Percentiles rank a stretch among this genome's conserved stretches.
Conservation (phyloP, 2,329 filamentous ascomycete species). For the Fusarium sp. region DNA sequence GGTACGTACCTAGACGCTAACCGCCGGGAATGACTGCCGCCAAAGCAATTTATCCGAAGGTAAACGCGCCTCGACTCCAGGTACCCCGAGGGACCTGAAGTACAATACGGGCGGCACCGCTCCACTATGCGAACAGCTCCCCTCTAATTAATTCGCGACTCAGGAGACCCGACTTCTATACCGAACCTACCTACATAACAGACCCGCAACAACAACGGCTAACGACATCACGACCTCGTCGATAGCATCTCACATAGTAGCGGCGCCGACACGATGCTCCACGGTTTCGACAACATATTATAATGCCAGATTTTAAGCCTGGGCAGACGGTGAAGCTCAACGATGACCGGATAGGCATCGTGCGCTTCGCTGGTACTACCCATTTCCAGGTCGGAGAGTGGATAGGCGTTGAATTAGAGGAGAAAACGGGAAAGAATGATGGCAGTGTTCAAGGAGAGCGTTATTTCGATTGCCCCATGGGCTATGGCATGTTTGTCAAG, state of each 20-base stretch:
- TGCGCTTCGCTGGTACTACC: slow-evolving; percentile 86
- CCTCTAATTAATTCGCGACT: slow-evolving; percentile 37
- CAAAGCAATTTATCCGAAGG: slow-evolving; percentile 48
- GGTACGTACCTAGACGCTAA: slow-evolving; percentile 34
- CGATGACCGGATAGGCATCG: slow-evolving; percentile 79
- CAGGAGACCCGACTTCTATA: slow-evolving; percentile 30
- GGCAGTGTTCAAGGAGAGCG: slow-evolving; percentile 87
- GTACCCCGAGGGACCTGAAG: slow-evolving; percentile 2
- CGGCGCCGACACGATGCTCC: slow-evolving; percentile 51
- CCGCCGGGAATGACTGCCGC: slow-evolving; percentile 37
- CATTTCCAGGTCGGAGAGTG: slow-evolving; percentile 85
- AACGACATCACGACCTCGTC: slow-evolving; percentile 4
- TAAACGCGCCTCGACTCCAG: slow-evolving; percentile 41
- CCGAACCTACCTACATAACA: slow-evolving; percentile 8
- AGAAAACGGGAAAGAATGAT: slow-evolving; percentile 90
- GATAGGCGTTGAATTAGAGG: slow-evolving; percentile 89
- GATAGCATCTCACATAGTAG: slow-evolving; percentile 10
- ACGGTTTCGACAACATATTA: slow-evolving; percentile 38
- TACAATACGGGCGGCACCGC: slow-evolving; percentile 6
- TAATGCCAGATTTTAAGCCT: slow-evolving; percentile 67
- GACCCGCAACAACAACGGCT: slow-evolving; percentile 11
- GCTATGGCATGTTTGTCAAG: slow-evolving; percentile 84
- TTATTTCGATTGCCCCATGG: slow-evolving; percentile 88
- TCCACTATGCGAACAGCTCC: slow-evolving; percentile 32
- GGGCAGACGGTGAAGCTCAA: slow-evolving; percentile 84